Percentiles rank a stretch among this genome's conserved stretches.
phyloP scores from a whole-genome alignment of 371 early-diverging fungal genomes.

The Blastocladiella emersonii region DNA sequence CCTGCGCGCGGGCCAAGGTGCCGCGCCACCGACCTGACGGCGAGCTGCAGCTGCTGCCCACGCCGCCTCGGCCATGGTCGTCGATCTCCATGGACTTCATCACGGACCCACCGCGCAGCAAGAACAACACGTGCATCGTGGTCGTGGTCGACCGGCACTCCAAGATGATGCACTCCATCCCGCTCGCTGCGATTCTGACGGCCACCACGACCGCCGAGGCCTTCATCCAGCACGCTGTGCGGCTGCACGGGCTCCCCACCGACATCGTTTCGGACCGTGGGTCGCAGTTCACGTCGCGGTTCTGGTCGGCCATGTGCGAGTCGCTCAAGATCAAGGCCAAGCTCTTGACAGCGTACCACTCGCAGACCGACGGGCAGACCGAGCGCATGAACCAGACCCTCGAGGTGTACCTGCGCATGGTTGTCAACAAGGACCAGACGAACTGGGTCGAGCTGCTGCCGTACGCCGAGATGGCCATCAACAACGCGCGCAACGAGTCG shows the following conservation, averaged over 20 bases:
- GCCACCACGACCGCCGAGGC: background rate
- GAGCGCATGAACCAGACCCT: conserved; percentile 24
- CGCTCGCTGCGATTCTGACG: background rate
- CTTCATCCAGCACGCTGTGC: conserved; percentile 15
- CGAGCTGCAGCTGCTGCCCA: conserved; percentile 9
- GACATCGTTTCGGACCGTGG: conserved; percentile 25
- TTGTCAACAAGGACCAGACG: conserved; percentile 15
- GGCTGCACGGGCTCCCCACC: conserved; percentile 19
- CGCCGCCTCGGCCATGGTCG: conserved; percentile 8
- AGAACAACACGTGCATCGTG: conserved; percentile 13
- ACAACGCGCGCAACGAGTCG: conserved; percentile 12
- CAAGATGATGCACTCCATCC: background rate
- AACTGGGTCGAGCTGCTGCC: conserved; percentile 21
- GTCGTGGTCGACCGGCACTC: background rate
- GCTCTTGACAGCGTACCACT: conserved; percentile 28
- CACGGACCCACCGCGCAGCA: conserved; percentile 11
- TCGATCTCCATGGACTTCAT: conserved; percentile 18
- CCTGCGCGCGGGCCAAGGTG: conserved; percentile 11
- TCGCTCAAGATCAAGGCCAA: conserved; percentile 13
- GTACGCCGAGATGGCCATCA: conserved; percentile 24
- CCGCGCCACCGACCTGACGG: conserved; percentile 11
- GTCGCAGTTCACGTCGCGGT: conserved; percentile 21
- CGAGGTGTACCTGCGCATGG: conserved; percentile 23
- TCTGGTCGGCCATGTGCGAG: conserved; percentile 21
- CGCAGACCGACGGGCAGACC: conserved; percentile 37